Percentiles rank a stretch among this genome's conserved stretches.
Conservation (phyloP, 2,329 filamentous ascomycete genomes). For the Ceratocystis huliohia region DNA sequence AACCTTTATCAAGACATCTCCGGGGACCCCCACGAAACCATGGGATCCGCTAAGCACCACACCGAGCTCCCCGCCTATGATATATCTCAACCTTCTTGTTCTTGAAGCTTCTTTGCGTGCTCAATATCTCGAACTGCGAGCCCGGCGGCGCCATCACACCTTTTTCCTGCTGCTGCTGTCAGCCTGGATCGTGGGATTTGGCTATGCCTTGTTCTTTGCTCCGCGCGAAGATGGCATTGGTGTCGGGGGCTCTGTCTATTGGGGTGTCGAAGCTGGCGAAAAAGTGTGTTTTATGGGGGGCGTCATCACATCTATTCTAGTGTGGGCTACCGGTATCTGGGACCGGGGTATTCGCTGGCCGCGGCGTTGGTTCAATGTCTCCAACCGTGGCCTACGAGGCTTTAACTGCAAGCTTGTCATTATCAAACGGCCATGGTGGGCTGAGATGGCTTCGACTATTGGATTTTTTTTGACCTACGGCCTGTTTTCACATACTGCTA, state of each 20-base stretch:
- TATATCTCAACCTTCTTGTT: slow-evolving; percentile 95
- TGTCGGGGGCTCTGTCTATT: slow-evolving; percentile 88
- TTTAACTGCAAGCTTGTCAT: slow-evolving; percentile 97
- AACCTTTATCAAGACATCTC: slow-evolving; percentile 30
- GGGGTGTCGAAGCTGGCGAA: slow-evolving; percentile 81
- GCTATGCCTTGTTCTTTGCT: slow-evolving; percentile 84
- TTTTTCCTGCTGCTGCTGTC: slow-evolving; percentile 76
- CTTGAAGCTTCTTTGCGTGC: slow-evolving; percentile 87
- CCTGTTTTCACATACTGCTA: slow-evolving; percentile 53
- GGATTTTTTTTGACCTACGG: slow-evolving; percentile 70
- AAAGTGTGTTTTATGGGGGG: slow-evolving; percentile 88
- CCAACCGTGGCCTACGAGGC: slow-evolving; percentile 75
- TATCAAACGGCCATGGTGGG: slow-evolving; percentile 69
- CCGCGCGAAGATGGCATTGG: slow-evolving; percentile 89
- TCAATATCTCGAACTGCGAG: slow-evolving; percentile 82
- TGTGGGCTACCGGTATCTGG: slow-evolving; percentile 95
- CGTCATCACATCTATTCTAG: slow-evolving; percentile 69
- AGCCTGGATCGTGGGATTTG: slow-evolving; percentile 72
- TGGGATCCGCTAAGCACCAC: slow-evolving; percentile 65
- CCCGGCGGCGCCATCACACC: slow-evolving; percentile 78
- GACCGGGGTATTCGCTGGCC: slow-evolving; percentile 92
- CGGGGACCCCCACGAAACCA: slow-evolving; percentile 34
- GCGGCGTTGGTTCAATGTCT: slow-evolving; percentile 73
- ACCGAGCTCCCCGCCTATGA: slow-evolving; percentile 86
- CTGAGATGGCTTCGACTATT: slow-evolving; percentile 58